Evolutionary conservation across 2,329 filamentous ascomycete genomes (phyloP).

Genomic region (Phialophora verrucosa): DNA sequence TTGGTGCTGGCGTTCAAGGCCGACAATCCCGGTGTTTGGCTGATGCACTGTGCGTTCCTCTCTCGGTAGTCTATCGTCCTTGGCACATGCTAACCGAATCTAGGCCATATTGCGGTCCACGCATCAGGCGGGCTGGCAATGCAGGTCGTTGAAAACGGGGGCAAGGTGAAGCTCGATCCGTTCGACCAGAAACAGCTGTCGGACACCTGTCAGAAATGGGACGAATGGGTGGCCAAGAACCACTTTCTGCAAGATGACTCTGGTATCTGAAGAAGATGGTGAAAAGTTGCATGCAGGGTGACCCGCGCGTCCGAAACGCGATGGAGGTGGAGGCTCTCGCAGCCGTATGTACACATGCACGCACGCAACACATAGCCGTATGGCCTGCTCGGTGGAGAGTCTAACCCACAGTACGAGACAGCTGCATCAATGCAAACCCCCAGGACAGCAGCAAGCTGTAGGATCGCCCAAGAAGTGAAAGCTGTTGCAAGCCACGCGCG

Average conservation of each 20-base stretch:
- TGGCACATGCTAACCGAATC: neutral
- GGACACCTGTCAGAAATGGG: constrained; percentile 14
- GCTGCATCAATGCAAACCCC: neutral
- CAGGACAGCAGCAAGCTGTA: neutral
- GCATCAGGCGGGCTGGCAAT: constrained; percentile 66
- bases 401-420: neutral
- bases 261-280: neutral
- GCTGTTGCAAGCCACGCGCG: too few relatives aligned
- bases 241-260: constrained; percentile 4
- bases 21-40: constrained; percentile 62
- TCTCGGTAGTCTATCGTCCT: neutral
- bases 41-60: constrained; percentile 66
- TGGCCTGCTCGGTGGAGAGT: neutral
- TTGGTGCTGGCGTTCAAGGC: constrained; percentile 63
- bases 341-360: neutral
- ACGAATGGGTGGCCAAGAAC: constrained; percentile 7
- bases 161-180: neutral
- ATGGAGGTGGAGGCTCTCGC: neutral
- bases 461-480: neutral
- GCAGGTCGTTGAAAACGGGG: constrained; percentile 55
- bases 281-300: neutral
- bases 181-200: neutral
- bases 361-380: neutral
- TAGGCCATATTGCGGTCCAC: constrained; percentile 74
- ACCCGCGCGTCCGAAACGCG: neutral